Evolutionary conservation across 495 filamentous ascomycete genomes (phyloP).

Genomic region (Cudoniella acicularis): DNA sequence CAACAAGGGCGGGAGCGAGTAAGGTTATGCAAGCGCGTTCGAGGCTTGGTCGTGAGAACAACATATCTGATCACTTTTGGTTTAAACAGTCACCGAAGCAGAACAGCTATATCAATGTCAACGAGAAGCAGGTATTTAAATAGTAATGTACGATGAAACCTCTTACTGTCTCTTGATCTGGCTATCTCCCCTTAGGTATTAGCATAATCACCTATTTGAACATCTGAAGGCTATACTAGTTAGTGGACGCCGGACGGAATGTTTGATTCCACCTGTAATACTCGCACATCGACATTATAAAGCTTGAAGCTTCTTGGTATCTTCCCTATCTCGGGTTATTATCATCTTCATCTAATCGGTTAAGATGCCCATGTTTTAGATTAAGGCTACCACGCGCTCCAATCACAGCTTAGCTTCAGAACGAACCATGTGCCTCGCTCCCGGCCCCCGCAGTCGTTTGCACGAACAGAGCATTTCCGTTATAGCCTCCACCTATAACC

Average conservation of each 20-base stretch:
- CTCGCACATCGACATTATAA: neutral
- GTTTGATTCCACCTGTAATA: too few relatives aligned
- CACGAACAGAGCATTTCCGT: too few relatives aligned
- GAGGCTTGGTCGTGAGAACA: constrained; percentile 32
- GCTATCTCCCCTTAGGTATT: too few relatives aligned
- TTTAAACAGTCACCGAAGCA: neutral
- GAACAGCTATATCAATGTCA: constrained; percentile 3
- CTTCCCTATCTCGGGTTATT: constrained; percentile 8
- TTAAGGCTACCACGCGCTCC: constrained; percentile 5
- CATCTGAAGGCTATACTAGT: too few relatives aligned
- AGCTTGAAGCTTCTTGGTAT: constrained; percentile 1
- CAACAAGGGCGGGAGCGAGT: constrained; percentile 38
- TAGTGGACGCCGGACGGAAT: too few relatives aligned
- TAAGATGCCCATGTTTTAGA: constrained; percentile 9
- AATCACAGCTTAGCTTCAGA: too few relatives aligned
- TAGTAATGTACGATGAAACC: neutral
- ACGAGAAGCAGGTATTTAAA: constrained; percentile 10
- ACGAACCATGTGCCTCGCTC: too few relatives aligned
- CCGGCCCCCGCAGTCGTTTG: too few relatives aligned
- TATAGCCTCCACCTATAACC: too few relatives aligned
- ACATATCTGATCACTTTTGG: constrained; percentile 32
- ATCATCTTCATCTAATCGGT: constrained; percentile 9
- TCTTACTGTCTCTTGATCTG: too few relatives aligned
- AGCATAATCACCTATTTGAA: too few relatives aligned
- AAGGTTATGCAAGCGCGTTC: constrained; percentile 29